Conservation (phyloP, 1,284 basidiomycete genomes). For the Ganoderma lingzhi region DNA sequence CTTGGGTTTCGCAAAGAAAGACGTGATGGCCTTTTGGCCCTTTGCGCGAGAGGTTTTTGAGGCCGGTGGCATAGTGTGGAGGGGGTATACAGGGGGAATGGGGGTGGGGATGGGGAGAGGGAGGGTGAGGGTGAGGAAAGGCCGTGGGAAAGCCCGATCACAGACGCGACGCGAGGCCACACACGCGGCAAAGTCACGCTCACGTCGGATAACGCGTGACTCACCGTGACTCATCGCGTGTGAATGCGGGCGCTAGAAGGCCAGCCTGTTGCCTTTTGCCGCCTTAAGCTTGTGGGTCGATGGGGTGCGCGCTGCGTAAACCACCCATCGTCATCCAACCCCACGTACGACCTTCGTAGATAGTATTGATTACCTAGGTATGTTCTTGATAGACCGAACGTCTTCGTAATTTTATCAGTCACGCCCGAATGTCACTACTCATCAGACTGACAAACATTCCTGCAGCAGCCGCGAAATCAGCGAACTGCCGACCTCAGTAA, state of each 20-base stretch:
- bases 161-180: constrained; percentile 31
- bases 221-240: constrained; percentile 25
- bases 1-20: constrained; percentile 56
- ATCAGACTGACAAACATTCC: not conserved
- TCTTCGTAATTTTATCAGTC: not conserved
- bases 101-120: constrained; percentile 15
- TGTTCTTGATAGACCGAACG: not conserved
- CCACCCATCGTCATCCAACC: not conserved
- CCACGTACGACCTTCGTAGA: not conserved
- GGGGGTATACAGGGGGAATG: constrained; percentile 14
- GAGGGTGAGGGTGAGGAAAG: constrained; percentile 3
- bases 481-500: not conserved
- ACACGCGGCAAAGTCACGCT: constrained; percentile 28
- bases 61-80: constrained; percentile 55
- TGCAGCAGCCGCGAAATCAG: not conserved
- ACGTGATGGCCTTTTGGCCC: constrained; percentile 61
- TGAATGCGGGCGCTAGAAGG: not conserved
- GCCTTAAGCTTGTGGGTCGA: not conserved
- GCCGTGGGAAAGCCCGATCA: constrained; percentile 12
- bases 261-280: not conserved
- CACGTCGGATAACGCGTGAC: constrained; percentile 37
- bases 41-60: constrained; percentile 45
- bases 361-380: not conserved
- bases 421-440: not conserved
- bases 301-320: not conserved